phyloP scores from a whole-genome alignment of 352 stramenopile species.

The Pythium chondricola region DNA sequence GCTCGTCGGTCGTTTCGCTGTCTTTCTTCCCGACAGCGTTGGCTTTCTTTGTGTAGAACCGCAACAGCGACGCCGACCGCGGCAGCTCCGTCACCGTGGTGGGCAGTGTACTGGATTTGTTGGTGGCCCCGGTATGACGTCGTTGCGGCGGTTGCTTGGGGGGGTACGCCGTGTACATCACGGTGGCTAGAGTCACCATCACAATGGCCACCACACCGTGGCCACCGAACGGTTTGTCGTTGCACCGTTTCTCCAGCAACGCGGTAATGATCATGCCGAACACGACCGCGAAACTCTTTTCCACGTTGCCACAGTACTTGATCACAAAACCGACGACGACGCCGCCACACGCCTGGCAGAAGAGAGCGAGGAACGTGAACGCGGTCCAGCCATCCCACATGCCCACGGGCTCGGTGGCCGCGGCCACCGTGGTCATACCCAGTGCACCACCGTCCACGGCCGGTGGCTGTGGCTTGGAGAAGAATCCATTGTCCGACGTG shows the following conservation, averaged over 20 bases:
- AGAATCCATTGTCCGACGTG: conserved; percentile 25
- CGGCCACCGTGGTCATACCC: neutral
- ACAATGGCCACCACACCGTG: conserved; percentile 48
- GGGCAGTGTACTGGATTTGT: neutral
- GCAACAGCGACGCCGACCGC: conserved; percentile 1
- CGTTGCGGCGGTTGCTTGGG: conserved; percentile 16
- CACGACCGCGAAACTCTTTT: conserved; percentile 82
- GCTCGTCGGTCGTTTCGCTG: conserved; percentile 22
- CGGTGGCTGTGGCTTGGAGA: conserved; percentile 8
- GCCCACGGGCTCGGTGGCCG: conserved; percentile 3
- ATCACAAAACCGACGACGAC: conserved; percentile 81
- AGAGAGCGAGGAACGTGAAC: conserved; percentile 51
- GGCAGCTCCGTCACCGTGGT: neutral
- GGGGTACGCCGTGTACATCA: conserved; percentile 71
- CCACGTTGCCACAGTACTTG: conserved; percentile 79
- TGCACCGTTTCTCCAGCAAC: conserved; percentile 56
- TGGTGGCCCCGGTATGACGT: no score
- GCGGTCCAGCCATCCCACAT: conserved; percentile 73
- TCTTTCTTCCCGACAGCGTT: conserved; percentile 28
- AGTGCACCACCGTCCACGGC: neutral
- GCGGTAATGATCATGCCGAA: conserved; percentile 77
- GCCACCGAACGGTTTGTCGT: conserved; percentile 61
- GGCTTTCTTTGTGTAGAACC: conserved; percentile 8
- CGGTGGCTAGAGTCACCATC: conserved; percentile 52
- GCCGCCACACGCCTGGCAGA: conserved; percentile 65